phyloP scores from a whole-genome alignment of 257 asterid species.

The Coffea canephora region DNA sequence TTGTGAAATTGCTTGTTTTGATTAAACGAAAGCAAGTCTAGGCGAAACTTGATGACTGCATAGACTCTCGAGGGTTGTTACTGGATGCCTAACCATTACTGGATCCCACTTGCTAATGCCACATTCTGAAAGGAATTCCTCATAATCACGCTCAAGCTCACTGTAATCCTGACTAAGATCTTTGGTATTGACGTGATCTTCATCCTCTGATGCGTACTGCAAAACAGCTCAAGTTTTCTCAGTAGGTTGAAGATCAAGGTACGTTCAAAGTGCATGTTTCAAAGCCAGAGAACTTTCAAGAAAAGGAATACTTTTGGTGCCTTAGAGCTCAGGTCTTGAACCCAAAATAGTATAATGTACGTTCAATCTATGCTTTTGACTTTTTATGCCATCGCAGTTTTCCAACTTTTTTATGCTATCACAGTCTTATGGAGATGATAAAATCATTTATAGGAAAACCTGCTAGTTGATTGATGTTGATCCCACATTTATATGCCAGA shows the following conservation, averaged over 20 bases:
- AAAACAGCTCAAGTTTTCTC: not conserved
- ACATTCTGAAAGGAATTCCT: conserved; percentile 66
- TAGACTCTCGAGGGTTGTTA: not conserved
- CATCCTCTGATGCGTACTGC: conserved; percentile 39
- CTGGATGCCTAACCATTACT: conserved; percentile 6
- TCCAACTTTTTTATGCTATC: no score
- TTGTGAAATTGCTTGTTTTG: not conserved
- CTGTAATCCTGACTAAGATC: conserved; percentile 30
- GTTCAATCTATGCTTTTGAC: not conserved
- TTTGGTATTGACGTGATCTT: conserved; percentile 28
- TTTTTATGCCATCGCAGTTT: no score
- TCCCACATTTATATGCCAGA: not conserved
- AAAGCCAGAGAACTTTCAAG: not conserved
- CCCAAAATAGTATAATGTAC: not conserved
- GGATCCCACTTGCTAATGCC: conserved; percentile 55
- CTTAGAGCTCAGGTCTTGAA: not conserved
- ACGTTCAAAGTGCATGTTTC: not conserved
- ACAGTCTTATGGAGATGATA: no score
- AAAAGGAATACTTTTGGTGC: no score
- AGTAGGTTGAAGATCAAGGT: not conserved
- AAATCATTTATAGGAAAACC: not conserved
- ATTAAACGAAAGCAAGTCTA: not conserved
- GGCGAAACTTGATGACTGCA: not conserved
- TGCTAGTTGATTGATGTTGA: not conserved
- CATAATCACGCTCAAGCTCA: conserved; percentile 58